Conservation (phyloP, 2,329 filamentous ascomycete genomes). For the Penicillium italicum region DNA sequence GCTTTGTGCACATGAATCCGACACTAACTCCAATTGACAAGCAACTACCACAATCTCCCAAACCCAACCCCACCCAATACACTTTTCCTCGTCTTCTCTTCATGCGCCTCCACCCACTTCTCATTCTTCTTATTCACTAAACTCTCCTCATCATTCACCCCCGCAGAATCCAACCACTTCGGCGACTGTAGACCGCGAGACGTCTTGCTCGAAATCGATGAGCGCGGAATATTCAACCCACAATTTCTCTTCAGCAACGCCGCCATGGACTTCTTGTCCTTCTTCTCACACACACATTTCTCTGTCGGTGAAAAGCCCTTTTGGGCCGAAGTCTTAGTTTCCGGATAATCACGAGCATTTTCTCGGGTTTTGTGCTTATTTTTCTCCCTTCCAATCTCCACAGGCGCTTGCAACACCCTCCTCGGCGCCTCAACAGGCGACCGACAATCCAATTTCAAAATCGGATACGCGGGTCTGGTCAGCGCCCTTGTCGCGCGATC, state of each 20-base stretch:
- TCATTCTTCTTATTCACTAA: conserved; percentile 12
- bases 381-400: conserved; percentile 6
- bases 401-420: conserved; percentile 5
- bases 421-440: conserved; percentile 11
- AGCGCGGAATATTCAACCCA: conserved; percentile 13
- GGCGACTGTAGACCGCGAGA: conserved; percentile 1
- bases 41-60: not conserved
- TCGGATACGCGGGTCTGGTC: conserved; percentile 16
- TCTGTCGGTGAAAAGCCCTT: not conserved
- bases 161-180: conserved; percentile 13
- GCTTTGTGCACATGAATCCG: not conserved
- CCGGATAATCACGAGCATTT: too few species aligned
- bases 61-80: conserved; percentile 8
- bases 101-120: conserved; percentile 16
- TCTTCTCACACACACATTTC: conserved; percentile 1
- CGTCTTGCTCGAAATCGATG: conserved; percentile 13
- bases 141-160: conserved; percentile 12
- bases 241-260: conserved; percentile 14
- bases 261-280: conserved; percentile 13
- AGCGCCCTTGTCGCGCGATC: conserved; percentile 5
- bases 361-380: not conserved
- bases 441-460: conserved; percentile 19
- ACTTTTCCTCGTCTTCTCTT: conserved; percentile 3
- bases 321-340: not conserved
- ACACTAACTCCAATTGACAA: not conserved